Base-by-base conservation (phyloP, 2,329 filamentous ascomycete genomes). In the Daldinia sp. region DNA sequence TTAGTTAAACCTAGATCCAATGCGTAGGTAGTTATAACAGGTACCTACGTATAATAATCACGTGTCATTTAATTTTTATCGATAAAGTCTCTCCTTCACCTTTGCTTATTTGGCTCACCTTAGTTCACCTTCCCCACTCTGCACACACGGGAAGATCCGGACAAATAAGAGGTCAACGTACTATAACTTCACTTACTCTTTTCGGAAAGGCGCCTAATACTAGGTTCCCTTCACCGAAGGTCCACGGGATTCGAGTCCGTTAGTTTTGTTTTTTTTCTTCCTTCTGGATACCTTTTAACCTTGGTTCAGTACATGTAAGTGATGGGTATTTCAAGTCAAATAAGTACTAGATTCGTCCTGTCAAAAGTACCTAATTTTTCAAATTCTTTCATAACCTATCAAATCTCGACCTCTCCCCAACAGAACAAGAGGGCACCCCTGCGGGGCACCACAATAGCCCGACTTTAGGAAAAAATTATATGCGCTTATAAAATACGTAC, bases 21-120 rank as follows among this genome's bases (percentile, higher is more conserved):
- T 29, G 34, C 35, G 25, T 51, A 13, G 50, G 35, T 58, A 50
- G 19, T 17, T 48, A 43, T 27, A 13, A 34, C 48, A 34, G 54
- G 50, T 37, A 43, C 53, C 13, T 17, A 39, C 37, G 15, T 6
- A 43, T 25, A 21, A 9, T 19, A 30, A 49, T 66, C 63, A 66
- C 63, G 63, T 66, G 63, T 41, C 29, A 13, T 15, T 29, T 30
- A 0, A 3, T 9, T 56, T 63, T 56, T 63, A 60, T 63, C 61
- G 56, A 63, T 63, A 59, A 58, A 5, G 7, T 32, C 10, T 29
- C 11, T n/a, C 13, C 45, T 43, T 41, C 19, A 43, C n/a, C 8
- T 57, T 27, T 53, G 39, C 52, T 47, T 48, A 43, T 15, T 15
- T 37, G 21, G 35, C 15, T 19, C 5, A 5, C 30, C 32, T 35